Base-by-base conservation (phyloP, 2,329 filamentous ascomycete genomes). In the Beauveria caledonica region DNA sequence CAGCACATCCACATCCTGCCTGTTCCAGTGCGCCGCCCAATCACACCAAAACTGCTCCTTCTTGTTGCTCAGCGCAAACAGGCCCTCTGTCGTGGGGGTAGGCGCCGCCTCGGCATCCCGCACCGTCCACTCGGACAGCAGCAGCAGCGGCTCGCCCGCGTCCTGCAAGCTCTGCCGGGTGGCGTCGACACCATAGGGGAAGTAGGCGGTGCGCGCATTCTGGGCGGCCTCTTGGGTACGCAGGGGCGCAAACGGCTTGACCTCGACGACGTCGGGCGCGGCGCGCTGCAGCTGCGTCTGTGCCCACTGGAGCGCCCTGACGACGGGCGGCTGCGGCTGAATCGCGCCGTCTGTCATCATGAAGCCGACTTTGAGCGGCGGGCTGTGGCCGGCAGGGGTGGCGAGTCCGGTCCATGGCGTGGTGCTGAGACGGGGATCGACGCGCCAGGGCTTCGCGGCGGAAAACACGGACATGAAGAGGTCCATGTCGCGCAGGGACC, bases 111-210 rank as follows among this genome's bases (percentile, higher is more conserved):
- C 68, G 11, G 68, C 70, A n/a, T 72, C 69, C 29, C 65, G 64
- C 58, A 69, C 65, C 45, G 70, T 70, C 74, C 74, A 78, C 60
- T 77, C 65, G 8, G 73, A 80, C 2, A 81, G 68, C 0, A 74
- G 68, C 11, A 74, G 73, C n/a, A 74, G 63, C 0, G 79, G 78
- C 63, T 82, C 79, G 9, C 74, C 75, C 0, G 74, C 69, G 10
- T 68, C 63, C 0, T 63, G 63, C 33, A 81, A 68, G 19, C 70
- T 65, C 2, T 66, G 67, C 56, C 69, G 70, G 54, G 72, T 63
- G 36, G 63, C 59, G 45, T 62, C 63, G 3, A 71, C 76, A 15
- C 74, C 76, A 27, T 79, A 77, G 0, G 79, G 78, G 67, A 75
- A 81, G 69, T 81, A 81, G 13, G 78, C 73, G 3, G 63, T 63